phyloP scores from a whole-genome alignment of 805 yeast species.

The Monosporozyma aquatica region DNA sequence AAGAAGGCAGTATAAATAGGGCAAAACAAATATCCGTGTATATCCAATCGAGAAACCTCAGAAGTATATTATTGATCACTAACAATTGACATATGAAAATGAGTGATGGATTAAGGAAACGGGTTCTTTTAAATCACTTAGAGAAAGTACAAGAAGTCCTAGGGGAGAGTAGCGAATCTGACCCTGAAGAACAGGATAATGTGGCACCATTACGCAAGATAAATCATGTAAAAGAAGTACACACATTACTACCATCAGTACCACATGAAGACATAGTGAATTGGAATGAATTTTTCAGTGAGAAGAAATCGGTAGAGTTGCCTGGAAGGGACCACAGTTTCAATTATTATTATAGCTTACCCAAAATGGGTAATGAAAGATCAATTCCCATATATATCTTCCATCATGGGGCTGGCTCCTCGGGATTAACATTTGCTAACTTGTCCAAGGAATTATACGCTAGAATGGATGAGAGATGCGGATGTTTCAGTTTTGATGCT shows the following conservation, averaged over 20 bases:
- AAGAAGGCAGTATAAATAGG: too few species aligned
- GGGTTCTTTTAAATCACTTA: constrained; percentile 10
- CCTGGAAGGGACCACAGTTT: constrained; percentile 26
- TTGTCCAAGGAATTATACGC: constrained; percentile 33
- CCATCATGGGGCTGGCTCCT: constrained; percentile 95
- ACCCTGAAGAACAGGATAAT: constrained; percentile 5
- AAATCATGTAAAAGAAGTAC: too few species aligned
- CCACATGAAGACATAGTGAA: neutral
- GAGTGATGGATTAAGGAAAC: constrained; percentile 19
- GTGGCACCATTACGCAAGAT: too few species aligned
- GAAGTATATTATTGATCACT: too few species aligned
- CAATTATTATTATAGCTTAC: constrained; percentile 52
- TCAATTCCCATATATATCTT: constrained; percentile 53
- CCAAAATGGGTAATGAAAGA: constrained; percentile 26
- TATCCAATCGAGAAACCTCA: too few species aligned
- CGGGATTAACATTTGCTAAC: constrained; percentile 65
- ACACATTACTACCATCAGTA: too few species aligned
- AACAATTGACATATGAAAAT: too few species aligned
- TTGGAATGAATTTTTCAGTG: constrained; percentile 23
- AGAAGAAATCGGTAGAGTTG: constrained; percentile 10
- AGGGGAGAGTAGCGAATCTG: neutral
- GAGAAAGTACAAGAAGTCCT: constrained; percentile 4
- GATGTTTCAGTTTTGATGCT: constrained; percentile 64
- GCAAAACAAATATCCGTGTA: too few species aligned
- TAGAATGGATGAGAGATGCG: constrained; percentile 38